These are phyloP conservation scores for Leucocoprinus sp. DNA, from an alignment of 768 basidiomycete species.

Conservation along the genomic window DNA sequence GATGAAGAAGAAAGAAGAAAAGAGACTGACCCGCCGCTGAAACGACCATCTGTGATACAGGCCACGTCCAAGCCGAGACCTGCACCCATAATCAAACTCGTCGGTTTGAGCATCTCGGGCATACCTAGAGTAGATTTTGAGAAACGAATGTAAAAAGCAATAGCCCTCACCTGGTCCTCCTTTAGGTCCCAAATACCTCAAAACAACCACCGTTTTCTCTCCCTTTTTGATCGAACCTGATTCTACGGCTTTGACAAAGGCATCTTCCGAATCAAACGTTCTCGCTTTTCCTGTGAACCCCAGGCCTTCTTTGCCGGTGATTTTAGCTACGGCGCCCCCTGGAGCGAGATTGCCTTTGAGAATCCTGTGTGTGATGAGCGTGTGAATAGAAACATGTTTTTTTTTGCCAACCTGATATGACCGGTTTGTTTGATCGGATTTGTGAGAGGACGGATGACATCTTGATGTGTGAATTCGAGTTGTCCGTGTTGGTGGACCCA, in stretches of 20 bases:
- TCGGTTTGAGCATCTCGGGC: conserved; percentile 99
- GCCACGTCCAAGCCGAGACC: conserved; percentile 94
- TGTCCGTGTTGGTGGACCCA: conserved; percentile 81
- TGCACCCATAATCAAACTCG: conserved; percentile 97
- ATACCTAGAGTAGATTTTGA: no score
- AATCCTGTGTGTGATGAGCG: conserved; percentile 52
- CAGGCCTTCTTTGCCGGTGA: conserved; percentile 93
- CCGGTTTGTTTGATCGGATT: conserved; percentile 86
- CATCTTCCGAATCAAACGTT: conserved; percentile 86
- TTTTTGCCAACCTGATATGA: conserved; percentile 88
- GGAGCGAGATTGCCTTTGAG: conserved; percentile 89
- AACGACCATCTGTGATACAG: conserved; percentile 94
- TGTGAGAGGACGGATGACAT: conserved; percentile 80
- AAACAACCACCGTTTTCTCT: conserved; percentile 93
- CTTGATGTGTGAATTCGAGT: conserved; percentile 59
- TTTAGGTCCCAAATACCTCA: conserved; percentile 94
- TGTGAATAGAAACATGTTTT: no score
- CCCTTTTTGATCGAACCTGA: conserved; percentile 83
- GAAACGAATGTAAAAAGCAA: no score
- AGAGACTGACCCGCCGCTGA: conserved; percentile 82
- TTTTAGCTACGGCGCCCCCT: conserved; percentile 93
- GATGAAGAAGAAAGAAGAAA: background rate
- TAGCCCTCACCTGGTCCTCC: conserved; percentile 79
- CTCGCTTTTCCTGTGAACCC: conserved; percentile 88
- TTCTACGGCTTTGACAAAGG: conserved; percentile 83